phyloP scores from a whole-genome alignment of 1,284 basidiomycete genomes.

The Mrakiaceae sp. region DNA sequence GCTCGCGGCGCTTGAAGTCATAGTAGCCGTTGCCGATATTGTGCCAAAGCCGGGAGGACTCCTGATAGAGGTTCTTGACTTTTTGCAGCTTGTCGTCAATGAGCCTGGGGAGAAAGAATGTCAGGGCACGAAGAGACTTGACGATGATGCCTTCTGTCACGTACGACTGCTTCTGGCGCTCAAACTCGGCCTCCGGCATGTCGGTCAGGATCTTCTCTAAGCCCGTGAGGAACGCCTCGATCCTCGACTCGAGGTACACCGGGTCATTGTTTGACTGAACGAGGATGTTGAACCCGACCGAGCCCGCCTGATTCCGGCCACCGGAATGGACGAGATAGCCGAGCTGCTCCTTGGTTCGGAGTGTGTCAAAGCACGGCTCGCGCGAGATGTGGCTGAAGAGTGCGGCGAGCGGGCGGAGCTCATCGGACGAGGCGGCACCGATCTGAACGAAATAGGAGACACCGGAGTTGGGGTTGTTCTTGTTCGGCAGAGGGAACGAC shows the following conservation, averaged over 20 bases:
- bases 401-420: slow-evolving; percentile 30
- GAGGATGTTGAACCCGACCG: slow-evolving; percentile 71
- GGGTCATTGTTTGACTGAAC: slow-evolving; percentile 83
- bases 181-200: slow-evolving; percentile 53
- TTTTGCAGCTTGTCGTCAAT: slow-evolving; percentile 59
- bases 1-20: slow-evolving; percentile 60
- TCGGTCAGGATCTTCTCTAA: slow-evolving; percentile 43
- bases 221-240: slow-evolving; percentile 77
- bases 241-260: slow-evolving; percentile 72
- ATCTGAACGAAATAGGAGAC: slow-evolving; percentile 68
- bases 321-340: slow-evolving; percentile 72
- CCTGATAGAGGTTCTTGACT: slow-evolving; percentile 57
- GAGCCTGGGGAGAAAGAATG: slow-evolving; percentile 33
- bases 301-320: slow-evolving; percentile 45
- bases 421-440: slow-evolving; percentile 43
- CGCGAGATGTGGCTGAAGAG: slow-evolving; percentile 58
- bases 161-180: slow-evolving; percentile 44
- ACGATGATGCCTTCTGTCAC: too few relatives aligned
- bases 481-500: slow-evolving; percentile 63
- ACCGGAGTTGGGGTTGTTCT: slow-evolving; percentile 75
- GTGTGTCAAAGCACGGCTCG: slow-evolving; percentile 85
- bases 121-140: too few relatives aligned
- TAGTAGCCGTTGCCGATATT: slow-evolving; percentile 64
- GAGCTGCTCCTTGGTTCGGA: slow-evolving; percentile 94
- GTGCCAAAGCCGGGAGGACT: slow-evolving; percentile 52